Base-by-base conservation (phyloP, 495 filamentous ascomycete species). In the Lophiotrema nucula region DNA sequence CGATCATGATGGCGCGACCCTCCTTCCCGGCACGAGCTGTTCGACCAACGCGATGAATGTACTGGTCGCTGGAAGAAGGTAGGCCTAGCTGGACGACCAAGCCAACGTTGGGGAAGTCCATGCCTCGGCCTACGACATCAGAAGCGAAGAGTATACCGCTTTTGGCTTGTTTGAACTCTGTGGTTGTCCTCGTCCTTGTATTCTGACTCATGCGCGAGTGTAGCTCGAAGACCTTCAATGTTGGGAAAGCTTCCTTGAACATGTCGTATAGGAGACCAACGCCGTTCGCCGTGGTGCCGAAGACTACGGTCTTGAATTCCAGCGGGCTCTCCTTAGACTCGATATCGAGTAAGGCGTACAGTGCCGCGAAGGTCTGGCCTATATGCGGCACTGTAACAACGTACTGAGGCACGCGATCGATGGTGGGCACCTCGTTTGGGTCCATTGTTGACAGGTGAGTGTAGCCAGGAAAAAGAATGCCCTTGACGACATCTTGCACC, bases 101-200 rank as follows among this genome's bases (percentile, higher is more conserved):
- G 33, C 83, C 86, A 28, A 88, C 86, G 43, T 80, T 79, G 1
- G 85, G 86, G 68, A 89, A 89, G 68, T 90, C 86, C 83, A 90
- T 87, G 25, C 86, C 86, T 48, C 86, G 80, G 16, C 85, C 86
- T 42, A 89, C 80, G 22, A 89, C 84, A 67, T 88, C 85, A 15
- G 82, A 82, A 28, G 85, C 85, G 61, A 88, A 80, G 64, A 88
- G 69, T 52, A 88, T 76, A 28, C 80, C 77, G 24, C 71, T 69
- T 3, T 66, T 66, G 0, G 80, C 79, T 19, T 77, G 67, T 55
- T 85, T 85, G 76, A 85, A 89, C 18, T 76, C 72, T 15, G 80
- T 76, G 3, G 85, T 87, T 16, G 78, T 77, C 22, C 67, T 77
- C 8, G 81, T 86, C 54, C 85, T 77, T 28, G 71, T 73, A 38